Evolutionary conservation across 2,329 filamentous ascomycete species (phyloP), one percentile per base, ranked within the genome.

Genomic region (Malbranchea zuffiana): DNA sequence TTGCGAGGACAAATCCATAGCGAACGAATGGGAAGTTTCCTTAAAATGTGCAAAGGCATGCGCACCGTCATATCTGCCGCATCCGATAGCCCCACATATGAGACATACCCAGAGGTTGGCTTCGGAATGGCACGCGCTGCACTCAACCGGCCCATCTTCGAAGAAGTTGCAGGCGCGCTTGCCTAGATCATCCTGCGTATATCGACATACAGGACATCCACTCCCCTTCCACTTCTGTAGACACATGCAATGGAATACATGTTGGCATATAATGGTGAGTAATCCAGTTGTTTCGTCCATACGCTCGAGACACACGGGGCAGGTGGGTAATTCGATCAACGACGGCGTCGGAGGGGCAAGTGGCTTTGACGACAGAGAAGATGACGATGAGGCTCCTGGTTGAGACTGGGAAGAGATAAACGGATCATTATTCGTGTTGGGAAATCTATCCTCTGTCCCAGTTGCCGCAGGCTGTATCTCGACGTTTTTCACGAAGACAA

Each of bases 261-360:
- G 90, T 52, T 96, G 88, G 55, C 90, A 98, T 19, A 92, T 79
- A 26, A 96, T 96, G 1, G 90, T 98, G 54, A 98, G 75, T 2
- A 98, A 68, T 0, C 90, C 90, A 0, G 86, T 92, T 0, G 87
- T 95, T 56, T 96, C 88, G 52, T 98, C 90, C 90, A 98, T 98
- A 32, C 88, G 80, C 58, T 98, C 90, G 4, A 98, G 71, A 48
- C 90, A 98, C 6, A 98, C 90, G 0, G 90, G 87, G 47, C 90
- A 98, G 1, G 90, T 96, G 2, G 90, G 90, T 8, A 98, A 67
- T 61, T 98, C 90, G 37, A 94, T 72, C 1, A 96, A 69, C 33
- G 83, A 81, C 1, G 87, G 82, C 1, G 88, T 94, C 2, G 75
- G 75, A n/a, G 77, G 77, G 8, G 77, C 73, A n/a, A 74, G 62